These are phyloP conservation scores for Dactylorhiza incarnata DNA, from an alignment of 106 monocot species.

Conservation along the genomic window DNA sequence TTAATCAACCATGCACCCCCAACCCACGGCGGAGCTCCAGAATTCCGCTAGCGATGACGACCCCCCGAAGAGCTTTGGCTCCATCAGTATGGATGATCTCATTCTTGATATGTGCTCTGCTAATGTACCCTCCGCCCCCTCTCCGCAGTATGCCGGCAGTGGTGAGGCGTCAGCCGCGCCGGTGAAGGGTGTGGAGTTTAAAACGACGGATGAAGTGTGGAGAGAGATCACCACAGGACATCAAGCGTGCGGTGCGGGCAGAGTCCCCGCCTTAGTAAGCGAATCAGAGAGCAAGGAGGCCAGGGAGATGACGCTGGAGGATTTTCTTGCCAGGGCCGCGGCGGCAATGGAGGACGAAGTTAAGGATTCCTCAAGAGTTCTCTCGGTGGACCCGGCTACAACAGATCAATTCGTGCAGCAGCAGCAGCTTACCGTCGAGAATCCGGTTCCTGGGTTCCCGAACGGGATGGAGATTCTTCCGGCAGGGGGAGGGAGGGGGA, in stretches of 20 bases:
- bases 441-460: conserved; percentile 13
- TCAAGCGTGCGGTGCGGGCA: not conserved
- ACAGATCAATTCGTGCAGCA: conserved; percentile 8
- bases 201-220: conserved; percentile 10
- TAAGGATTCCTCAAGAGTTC: conserved; percentile 9
- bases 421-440: conserved; percentile 9
- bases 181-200: not conserved
- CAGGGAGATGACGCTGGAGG: conserved; percentile 19
- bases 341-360: conserved; percentile 12
- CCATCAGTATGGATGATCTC: no score
- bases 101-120: no score
- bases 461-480: conserved; percentile 17
- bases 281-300: conserved; percentile 6
- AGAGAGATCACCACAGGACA: conserved; percentile 10
- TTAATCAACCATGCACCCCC: no score
- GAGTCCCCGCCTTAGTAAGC: not conserved
- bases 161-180: not conserved
- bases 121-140: no score
- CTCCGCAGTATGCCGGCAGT: no score
- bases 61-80: no score
- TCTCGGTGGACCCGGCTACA: not conserved
- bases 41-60: no score
- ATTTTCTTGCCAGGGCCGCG: conserved; percentile 17
- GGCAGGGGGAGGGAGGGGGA: conserved; percentile 20
- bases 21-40: no score